These are phyloP conservation scores for Mortierella sp. DNA, from an alignment of 371 early-diverging fungal species.

Conservation along the genomic window DNA sequence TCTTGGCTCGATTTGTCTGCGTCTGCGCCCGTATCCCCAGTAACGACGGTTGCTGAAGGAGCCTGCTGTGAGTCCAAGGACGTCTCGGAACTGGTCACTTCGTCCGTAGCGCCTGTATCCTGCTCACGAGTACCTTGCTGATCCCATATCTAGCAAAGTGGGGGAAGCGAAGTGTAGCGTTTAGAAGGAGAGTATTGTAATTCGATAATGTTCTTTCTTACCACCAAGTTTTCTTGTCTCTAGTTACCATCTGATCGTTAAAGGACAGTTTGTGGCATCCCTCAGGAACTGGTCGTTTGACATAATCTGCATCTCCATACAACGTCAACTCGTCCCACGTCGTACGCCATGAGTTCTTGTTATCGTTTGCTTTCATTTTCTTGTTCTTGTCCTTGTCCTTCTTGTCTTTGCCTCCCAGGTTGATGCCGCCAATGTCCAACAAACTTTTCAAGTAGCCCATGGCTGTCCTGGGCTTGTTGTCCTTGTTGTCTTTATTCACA, in stretches of 20 bases:
- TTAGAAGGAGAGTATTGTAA: too few species aligned
- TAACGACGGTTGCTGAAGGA: not conserved
- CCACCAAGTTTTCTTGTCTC: too few species aligned
- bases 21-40: not conserved
- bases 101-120: not conserved
- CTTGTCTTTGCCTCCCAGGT: not conserved
- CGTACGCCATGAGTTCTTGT: not conserved
- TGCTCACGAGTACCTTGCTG: conserved; percentile 23
- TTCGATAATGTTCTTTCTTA: too few species aligned
- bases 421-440: not conserved
- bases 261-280: conserved; percentile 6
- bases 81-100: not conserved
- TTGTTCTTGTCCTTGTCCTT: conserved; percentile 5
- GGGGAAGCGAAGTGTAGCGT: too few species aligned
- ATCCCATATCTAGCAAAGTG: conserved; percentile 48
- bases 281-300: conserved; percentile 11
- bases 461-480: too few species aligned
- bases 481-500: not conserved
- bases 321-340: conserved; percentile 6
- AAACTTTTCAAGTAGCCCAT: not conserved
- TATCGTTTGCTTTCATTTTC: not conserved
- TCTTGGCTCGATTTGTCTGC: not conserved
- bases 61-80: not conserved
- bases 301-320: conserved; percentile 32
- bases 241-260: conserved; percentile 39